Evolutionary conservation across 1,284 basidiomycete species (phyloP), one percentile per base, ranked within the genome.

Genomic region (Rhodotorula glutinis): DNA sequence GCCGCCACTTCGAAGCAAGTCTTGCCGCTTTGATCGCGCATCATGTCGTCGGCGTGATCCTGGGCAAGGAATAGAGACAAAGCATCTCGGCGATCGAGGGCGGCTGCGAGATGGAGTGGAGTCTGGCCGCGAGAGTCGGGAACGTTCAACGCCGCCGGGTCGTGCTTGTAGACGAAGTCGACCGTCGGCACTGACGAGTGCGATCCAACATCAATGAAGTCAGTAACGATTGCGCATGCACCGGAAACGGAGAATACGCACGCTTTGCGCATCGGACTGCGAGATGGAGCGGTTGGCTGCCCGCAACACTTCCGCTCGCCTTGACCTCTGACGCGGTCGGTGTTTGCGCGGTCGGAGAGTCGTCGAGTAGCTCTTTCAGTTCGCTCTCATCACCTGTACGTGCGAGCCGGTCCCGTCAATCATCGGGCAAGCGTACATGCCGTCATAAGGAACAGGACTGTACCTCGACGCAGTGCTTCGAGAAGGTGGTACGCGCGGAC

Each of bases 51-150:
- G 30, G 75, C 67, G 27, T 64, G 58, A n/a, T 72, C 67, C 29
- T 75, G 73, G 10, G 70, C 65, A 19, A 80, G 72, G 43, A 80
- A 70, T 25, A 76, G 73, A 65, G 75, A 69, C 69, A 82, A 87
- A 14, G 91, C 85, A 67, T 97, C 94, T 4, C 83, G 80, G 46
- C 94, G 83, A 7, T 89, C 90, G 2, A 93, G 82, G 1, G 88
- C 87, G 0, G 89, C 87, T 0, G 93, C 92, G 14, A 97, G 84
- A 77, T 98, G 94, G 0, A 97, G 83, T 0, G 93, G 83, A 0
- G 92, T 93, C 10, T 88, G 89, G 3, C 87, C 87, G 19, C 78
- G 75, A 0, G 71, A 44, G 53, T 80, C 80, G 27, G 69, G 66
- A 1, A 72, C 65, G 57, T 73, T 75, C 62, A 76, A 41, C 8